phyloP scores from a whole-genome alignment of 2,329 filamentous ascomycete genomes.

The Pseudogymnoascus sp. region DNA sequence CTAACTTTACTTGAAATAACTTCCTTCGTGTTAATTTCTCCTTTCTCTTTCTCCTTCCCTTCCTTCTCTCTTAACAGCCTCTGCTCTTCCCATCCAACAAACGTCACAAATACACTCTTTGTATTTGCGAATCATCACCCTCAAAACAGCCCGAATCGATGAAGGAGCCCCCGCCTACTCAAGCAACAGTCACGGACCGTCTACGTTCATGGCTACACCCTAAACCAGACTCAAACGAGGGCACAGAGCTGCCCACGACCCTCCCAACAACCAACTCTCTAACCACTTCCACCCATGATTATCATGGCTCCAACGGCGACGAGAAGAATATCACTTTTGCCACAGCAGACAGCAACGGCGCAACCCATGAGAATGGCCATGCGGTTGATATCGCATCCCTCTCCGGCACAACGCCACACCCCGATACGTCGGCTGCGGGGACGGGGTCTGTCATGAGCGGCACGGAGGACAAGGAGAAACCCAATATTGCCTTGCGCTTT shows the following conservation, averaged over 20 bases:
- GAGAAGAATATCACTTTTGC: not conserved
- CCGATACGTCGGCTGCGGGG: conserved; percentile 33
- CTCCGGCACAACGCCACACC: not conserved
- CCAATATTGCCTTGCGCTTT: conserved; percentile 24
- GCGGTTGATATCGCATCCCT: not conserved
- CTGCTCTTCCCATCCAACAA: not conserved
- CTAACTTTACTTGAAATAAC: not conserved
- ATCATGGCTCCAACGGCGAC: not conserved
- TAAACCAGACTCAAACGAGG: not conserved
- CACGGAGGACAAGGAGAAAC: conserved; percentile 20
- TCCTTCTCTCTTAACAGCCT: not conserved
- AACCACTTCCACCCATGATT: not conserved
- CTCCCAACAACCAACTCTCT: not conserved
- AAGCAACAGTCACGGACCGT: not conserved
- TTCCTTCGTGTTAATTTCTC: not conserved
- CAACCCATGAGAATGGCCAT: not conserved
- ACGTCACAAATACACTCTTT: not conserved
- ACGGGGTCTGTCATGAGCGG: conserved; percentile 47
- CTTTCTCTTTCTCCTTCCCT: not conserved
- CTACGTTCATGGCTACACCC: conserved; percentile 2
- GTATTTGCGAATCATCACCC: not conserved
- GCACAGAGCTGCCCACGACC: not conserved
- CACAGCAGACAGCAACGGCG: not conserved
- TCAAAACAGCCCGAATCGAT: not conserved
- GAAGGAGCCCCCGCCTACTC: not conserved